A percentile compares a stretch with the other conserved stretches of the same genome.
Evolutionary conservation across 1,284 basidiomycete species (phyloP).

Genomic region (Clitocybe nebularis): DNA sequence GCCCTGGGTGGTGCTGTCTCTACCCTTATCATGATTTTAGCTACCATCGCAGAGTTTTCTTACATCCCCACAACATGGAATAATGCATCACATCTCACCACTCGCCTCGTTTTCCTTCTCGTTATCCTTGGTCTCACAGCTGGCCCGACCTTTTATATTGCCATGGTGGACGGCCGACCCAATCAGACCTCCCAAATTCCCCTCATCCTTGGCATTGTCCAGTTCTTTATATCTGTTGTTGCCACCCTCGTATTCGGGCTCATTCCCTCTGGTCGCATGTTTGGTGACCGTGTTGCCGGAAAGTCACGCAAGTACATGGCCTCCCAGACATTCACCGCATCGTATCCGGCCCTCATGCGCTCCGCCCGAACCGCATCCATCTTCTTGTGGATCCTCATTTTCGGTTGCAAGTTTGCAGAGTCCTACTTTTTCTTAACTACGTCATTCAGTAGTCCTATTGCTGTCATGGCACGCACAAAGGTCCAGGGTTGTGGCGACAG

Average conservation of each 20-base stretch:
- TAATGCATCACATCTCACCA: conserved; percentile 90
- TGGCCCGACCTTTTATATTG: conserved; percentile 90
- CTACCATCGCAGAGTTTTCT: conserved; percentile 88
- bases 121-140: conserved; percentile 83
- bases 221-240: conserved; percentile 84
- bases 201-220: conserved; percentile 83
- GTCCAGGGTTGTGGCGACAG: conserved; percentile 84
- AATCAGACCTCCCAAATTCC: conserved; percentile 50
- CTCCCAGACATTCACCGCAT: conserved; percentile 94
- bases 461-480: conserved; percentile 89
- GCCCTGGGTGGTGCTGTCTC: conserved; percentile 90
- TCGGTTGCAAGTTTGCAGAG: conserved; percentile 89
- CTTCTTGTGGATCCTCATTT: conserved; percentile 85
- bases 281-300: conserved; percentile 92
- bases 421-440: conserved; percentile 95
- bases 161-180: conserved; percentile 65
- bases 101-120: conserved; percentile 82
- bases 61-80: conserved; percentile 99
- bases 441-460: conserved; percentile 88
- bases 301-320: conserved; percentile 94
- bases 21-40: conserved; percentile 86
- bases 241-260: conserved; percentile 79
- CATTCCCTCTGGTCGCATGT: conserved; percentile 90
- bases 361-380: conserved; percentile 76
- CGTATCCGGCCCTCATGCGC: conserved; percentile 75